Evolutionary conservation across 371 early-diverging fungal genomes (phyloP).

Genomic region (Mucor indicus): DNA sequence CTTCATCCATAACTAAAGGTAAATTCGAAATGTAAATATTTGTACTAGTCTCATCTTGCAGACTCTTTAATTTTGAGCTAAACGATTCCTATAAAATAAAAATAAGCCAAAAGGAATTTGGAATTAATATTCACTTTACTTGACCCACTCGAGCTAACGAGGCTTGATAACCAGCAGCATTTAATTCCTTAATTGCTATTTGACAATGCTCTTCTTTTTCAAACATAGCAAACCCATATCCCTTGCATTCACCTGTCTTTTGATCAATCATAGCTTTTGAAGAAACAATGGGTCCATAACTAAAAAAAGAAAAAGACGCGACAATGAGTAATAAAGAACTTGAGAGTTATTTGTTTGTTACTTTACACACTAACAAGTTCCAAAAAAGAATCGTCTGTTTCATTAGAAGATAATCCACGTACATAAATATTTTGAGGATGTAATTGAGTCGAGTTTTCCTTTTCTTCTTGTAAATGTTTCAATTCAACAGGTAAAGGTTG

Average conservation of each 20-base stretch:
- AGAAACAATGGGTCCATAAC: constrained; percentile 76
- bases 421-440: constrained; percentile 77
- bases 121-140: constrained; percentile 16
- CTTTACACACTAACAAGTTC: constrained; percentile 54
- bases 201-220: constrained; percentile 64
- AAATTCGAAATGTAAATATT: constrained; percentile 85
- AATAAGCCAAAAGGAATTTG: not conserved
- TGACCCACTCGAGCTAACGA: constrained; percentile 72
- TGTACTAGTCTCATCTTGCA: constrained; percentile 74
- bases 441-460: constrained; percentile 18
- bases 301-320: constrained; percentile 13
- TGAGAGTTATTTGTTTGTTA: not conserved
- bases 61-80: constrained; percentile 65
- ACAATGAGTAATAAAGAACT: not conserved
- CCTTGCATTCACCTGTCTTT: constrained; percentile 78
- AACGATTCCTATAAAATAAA: constrained; percentile 61
- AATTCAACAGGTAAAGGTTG: constrained; percentile 12
- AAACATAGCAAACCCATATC: constrained; percentile 91
- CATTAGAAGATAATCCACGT: constrained; percentile 66
- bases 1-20: constrained; percentile 68
- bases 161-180: constrained; percentile 61
- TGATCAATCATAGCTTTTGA: constrained; percentile 84
- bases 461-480: constrained; percentile 12
- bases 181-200: constrained; percentile 66
- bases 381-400: constrained; percentile 70